A percentile compares a stretch with the other conserved stretches of the same genome.
Conservation (phyloP, 2,329 filamentous ascomycete genomes). For the Penicillium concentricum region DNA sequence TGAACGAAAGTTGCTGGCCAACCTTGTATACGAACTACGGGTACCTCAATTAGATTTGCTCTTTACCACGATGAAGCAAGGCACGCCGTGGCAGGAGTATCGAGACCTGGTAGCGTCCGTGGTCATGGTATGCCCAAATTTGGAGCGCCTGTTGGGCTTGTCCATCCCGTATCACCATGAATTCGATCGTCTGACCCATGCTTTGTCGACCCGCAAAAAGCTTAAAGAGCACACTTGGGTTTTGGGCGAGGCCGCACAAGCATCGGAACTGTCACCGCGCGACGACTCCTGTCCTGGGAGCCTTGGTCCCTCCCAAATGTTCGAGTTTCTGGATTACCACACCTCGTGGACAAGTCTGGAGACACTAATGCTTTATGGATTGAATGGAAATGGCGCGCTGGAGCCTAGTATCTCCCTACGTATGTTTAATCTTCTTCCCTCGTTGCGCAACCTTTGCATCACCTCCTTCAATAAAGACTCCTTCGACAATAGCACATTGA, state of each 20-base stretch:
- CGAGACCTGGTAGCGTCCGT: constrained; percentile 55
- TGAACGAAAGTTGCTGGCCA: constrained; percentile 51
- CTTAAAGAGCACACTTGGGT: constrained; percentile 59
- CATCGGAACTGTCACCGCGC: constrained; percentile 39
- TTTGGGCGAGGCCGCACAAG: constrained; percentile 47
- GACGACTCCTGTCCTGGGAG: constrained; percentile 40
- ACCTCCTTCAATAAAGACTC: constrained; percentile 54
- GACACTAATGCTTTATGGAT: constrained; percentile 54
- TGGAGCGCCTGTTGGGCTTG: constrained; percentile 56
- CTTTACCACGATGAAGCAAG: constrained; percentile 41
- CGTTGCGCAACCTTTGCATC: constrained; percentile 54
- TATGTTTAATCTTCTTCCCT: constrained; percentile 53
- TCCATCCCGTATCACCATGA: constrained; percentile 53
- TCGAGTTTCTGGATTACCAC: constrained; percentile 55
- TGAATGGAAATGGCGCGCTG: constrained; percentile 45
- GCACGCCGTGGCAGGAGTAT: constrained; percentile 48
- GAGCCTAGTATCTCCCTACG: constrained; percentile 57
- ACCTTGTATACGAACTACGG: constrained; percentile 54
- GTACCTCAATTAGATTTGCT: constrained; percentile 50
- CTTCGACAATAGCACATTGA: constrained; percentile 56
- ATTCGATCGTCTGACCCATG: constrained; percentile 56
- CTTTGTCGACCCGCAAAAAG: constrained; percentile 54
- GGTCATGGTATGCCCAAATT: constrained; percentile 58
- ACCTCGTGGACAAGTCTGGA: constrained; percentile 52
- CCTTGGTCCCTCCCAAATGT: constrained; percentile 51